Base-by-base conservation (phyloP, 202 grass and related monocot genomes). In the Musa balbisiana region DNA sequence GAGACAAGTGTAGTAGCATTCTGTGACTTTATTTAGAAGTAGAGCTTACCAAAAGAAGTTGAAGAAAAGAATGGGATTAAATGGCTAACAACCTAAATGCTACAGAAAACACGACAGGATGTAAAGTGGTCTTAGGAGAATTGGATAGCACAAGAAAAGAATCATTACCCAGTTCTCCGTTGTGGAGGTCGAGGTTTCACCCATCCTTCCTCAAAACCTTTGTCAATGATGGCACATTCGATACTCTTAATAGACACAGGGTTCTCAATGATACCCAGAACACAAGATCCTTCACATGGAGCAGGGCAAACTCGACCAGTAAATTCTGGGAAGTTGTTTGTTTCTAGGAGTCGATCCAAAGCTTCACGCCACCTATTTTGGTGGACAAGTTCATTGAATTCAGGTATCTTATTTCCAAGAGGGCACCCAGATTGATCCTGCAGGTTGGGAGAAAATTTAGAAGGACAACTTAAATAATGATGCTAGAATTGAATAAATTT, bases 161-260 rank as follows among this genome's bases (percentile, higher is more conserved):
- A 78, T 60, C 43, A 15, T 55, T 92, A 99, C 95, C 91, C 91
- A 84, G 95, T 99, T 87, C 95, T 92, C 71, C 88, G 74, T 80
- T 80, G 91, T 72, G 95, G 95, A 80, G 95, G 91, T 20, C 87
- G 89, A 49, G 95, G 91, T 53, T 92, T 85, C 80, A 99, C 88
- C 95, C 95, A 99, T 83, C 88, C 87, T 76, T 92, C 83, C 73
- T 89, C 89, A 55, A 99, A 99, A 55, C 89, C 95, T 77, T 95
- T 95, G 75, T 99, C 95, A 73, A 99, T 95, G 27, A 99, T 99
- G 43, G 95, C 78, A 63, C 95, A 99, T 80, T 99, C 95, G 69
- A 99, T 99, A 85, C 89, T 95, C 84, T 99, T 99, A 69, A 99
- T 99, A 73, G 95, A 92, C 49, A 99, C 95, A 16, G 95, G 95